These are phyloP conservation scores for Diplosphaera chodatii DNA, from an alignment of 139 green algal genomes.

Conservation along the genomic window DNA sequence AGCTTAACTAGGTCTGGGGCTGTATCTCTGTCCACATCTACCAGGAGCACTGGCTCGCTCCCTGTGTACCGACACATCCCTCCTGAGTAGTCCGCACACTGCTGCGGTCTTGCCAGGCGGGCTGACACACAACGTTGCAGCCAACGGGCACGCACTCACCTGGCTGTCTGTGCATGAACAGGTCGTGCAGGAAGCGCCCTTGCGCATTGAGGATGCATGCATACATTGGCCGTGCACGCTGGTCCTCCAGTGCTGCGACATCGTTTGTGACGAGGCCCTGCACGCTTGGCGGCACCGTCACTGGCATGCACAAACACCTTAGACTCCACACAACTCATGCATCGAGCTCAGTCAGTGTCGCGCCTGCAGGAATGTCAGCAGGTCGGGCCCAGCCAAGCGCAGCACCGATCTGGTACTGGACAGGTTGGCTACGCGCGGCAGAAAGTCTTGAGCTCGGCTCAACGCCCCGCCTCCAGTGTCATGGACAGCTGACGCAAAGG, in stretches of 20 bases:
- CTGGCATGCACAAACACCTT: too few relatives aligned
- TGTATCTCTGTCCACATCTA: constrained; percentile 44
- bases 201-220: constrained; percentile 62
- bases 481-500: too few relatives aligned
- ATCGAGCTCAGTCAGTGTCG: too few relatives aligned
- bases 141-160: too few relatives aligned
- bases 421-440: neutral
- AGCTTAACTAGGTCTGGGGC: constrained; percentile 10
- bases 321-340: too few relatives aligned
- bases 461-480: too few relatives aligned
- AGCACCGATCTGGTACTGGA: constrained; percentile 25
- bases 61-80: too few relatives aligned
- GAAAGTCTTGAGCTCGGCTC: neutral
- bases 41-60: constrained; percentile 29
- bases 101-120: too few relatives aligned
- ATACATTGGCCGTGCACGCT: constrained; percentile 40
- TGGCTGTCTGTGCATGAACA: constrained; percentile 49
- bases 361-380: constrained; percentile 50
- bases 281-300: neutral
- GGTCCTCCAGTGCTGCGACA: constrained; percentile 24
- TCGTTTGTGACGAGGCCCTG: constrained; percentile 69
- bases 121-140: too few relatives aligned
- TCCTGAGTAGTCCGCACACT: too few relatives aligned
- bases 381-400: constrained; percentile 21
- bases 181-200: constrained; percentile 67